Base-by-base conservation (phyloP, 2,329 filamentous ascomycete genomes). In the Aspergillus floridensis region DNA sequence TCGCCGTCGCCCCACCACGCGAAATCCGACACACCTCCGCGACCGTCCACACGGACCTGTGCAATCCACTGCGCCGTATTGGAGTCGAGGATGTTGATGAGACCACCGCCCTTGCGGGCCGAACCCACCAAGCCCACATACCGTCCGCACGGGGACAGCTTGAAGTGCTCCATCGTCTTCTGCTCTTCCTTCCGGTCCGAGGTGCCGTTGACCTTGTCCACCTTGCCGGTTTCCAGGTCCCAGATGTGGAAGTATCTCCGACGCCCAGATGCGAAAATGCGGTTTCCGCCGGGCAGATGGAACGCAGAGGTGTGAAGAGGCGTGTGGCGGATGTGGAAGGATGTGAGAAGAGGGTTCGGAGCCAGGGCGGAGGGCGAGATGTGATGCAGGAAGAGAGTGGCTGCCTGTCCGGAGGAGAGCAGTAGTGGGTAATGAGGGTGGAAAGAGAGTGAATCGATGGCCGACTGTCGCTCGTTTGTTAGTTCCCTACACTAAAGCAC, bases 181-280 rank as follows among this genome's bases (percentile, higher is more conserved):
- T 97, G 93, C 75, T 96, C 91, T 57, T 90, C 84, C 65, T 88
- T 77, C 16, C 76, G 72, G 88, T 63, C 92, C 86, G 71, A 89
- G 85, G 60, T 95, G 80, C 72, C 89, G 82, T 66, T 87, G 49
- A 96, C 85, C 77, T 96, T 96, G 69, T 93, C 89, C 52, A 99
- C 87, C 12, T 82, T 80, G 48, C 95, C 95, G 0, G 89, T 88
- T 48, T 88, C 81, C 24, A 99, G 83, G 70, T 98, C 88, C 95
- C 95, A 99, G 65, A 89, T 88, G 77, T 98, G 95, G 76, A 98
- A 97, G 80, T 92, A 98, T 63, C 88, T 88, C 53, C 95, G 86
- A 38, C 93, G 88, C 41, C 93, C 93, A 19, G 92, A 90, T 60
- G 97, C 90, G 75, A 96, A 91, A 65, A 99, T 89, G 67, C 89